Conservation (phyloP, 768 basidiomycete genomes). For the Gyrodon lividus region DNA sequence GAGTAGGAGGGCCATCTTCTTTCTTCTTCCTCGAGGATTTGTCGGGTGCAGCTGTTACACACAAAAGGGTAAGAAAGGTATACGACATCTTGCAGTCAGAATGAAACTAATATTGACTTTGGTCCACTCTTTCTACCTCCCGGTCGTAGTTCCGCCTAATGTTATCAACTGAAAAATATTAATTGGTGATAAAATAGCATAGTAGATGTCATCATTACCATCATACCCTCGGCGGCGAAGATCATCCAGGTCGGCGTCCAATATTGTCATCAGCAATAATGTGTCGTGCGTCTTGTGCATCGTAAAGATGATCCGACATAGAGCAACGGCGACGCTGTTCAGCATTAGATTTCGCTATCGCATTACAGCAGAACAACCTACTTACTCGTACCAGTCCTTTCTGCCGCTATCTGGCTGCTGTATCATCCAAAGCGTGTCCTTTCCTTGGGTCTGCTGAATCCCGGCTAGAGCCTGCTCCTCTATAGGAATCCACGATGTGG, state of each 20-base stretch:
- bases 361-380: constrained; percentile 37
- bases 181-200: background rate
- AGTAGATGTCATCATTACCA: constrained; percentile 37
- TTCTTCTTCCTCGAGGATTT: background rate
- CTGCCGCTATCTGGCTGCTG: constrained; percentile 35
- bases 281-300: constrained; percentile 79
- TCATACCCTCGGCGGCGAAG: constrained; percentile 80
- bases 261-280: constrained; percentile 83
- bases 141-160: background rate
- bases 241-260: constrained; percentile 81
- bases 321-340: constrained; percentile 71
- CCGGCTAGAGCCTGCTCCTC: constrained; percentile 68
- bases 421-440: constrained; percentile 65
- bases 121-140: background rate
- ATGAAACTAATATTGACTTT: background rate
- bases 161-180: constrained; percentile 5
- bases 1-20: background rate
- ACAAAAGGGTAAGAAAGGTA: background rate
- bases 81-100: too few relatives aligned
- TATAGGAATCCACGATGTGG: constrained; percentile 27
- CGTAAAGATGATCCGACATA: constrained; percentile 75
- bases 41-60: background rate
- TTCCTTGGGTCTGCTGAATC: constrained; percentile 45
- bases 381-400: constrained; percentile 82
- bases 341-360: constrained; percentile 1